Percentiles rank a stretch among this genome's conserved stretches.
Evolutionary conservation across 805 yeast genomes (phyloP).

Genomic region (Barnettozyma sucrosica): DNA sequence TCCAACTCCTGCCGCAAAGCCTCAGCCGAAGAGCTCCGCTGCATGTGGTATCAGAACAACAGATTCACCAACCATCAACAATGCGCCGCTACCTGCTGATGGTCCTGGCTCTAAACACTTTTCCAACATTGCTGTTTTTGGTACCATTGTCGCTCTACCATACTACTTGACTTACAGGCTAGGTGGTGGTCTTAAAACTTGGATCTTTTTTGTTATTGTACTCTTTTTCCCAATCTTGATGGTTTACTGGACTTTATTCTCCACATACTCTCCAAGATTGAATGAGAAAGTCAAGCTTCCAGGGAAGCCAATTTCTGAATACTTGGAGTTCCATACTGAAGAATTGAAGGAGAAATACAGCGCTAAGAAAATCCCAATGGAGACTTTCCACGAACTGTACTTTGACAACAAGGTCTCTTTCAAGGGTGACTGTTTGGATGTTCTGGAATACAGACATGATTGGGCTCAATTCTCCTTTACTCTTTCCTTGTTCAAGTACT

Average conservation of each 20-base stretch:
- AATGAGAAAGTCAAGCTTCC: constrained; percentile 75
- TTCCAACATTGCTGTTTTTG: constrained; percentile 50
- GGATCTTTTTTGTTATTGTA: constrained; percentile 51
- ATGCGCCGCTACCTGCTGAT: constrained; percentile 86
- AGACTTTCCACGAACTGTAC: constrained; percentile 84
- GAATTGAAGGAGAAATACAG: constrained; percentile 61
- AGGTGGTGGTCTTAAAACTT: constrained; percentile 67
- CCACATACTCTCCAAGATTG: constrained; percentile 74
- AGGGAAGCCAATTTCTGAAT: constrained; percentile 68
- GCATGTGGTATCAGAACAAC: constrained; percentile 41
- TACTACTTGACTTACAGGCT: constrained; percentile 54
- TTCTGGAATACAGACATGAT: constrained; percentile 83
- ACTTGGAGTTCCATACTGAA: constrained; percentile 75
- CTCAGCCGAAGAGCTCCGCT: constrained; percentile 35
- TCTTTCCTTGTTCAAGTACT: constrained; percentile 65
- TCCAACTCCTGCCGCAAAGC: constrained; percentile 52
- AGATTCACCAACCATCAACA: constrained; percentile 64
- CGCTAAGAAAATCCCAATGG: constrained; percentile 84
- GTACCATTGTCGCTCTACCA: constrained; percentile 53
- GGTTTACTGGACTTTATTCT: constrained; percentile 76
- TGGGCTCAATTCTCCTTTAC: constrained; percentile 86
- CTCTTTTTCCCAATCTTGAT: constrained; percentile 64
- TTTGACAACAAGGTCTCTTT: constrained; percentile 79
- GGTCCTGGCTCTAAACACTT: constrained; percentile 82
- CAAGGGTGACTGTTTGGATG: constrained; percentile 82